phyloP scores from a whole-genome alignment of 352 stramenopile species.

The Aphanomyces cochlioides region DNA sequence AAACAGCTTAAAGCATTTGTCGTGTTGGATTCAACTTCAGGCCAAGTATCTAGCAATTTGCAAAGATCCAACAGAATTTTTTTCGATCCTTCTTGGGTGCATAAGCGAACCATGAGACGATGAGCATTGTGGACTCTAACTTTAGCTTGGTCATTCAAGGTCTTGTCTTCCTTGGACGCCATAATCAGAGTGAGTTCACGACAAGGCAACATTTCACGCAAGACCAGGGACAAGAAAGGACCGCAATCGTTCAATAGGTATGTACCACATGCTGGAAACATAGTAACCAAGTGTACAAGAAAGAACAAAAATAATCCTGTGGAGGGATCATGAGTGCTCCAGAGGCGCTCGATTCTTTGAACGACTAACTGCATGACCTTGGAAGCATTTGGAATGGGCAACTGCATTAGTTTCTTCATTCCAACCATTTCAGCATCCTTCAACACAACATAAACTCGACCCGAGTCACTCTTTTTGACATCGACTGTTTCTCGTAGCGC shows the following conservation, averaged over 20 bases:
- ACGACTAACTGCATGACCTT: conserved; percentile 37
- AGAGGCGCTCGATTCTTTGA: conserved; percentile 51
- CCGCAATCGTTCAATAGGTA: conserved; percentile 55
- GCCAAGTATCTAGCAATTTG: conserved; percentile 64
- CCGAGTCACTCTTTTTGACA: conserved; percentile 78
- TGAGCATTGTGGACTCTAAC: conserved; percentile 66
- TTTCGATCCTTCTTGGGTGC: conserved; percentile 73
- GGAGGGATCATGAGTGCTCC: conserved; percentile 46
- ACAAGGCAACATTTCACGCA: conserved; percentile 72
- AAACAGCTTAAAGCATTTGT: conserved; percentile 67
- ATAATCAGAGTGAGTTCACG: conserved; percentile 66
- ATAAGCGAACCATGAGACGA: conserved; percentile 59
- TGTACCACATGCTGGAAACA: conserved; percentile 58
- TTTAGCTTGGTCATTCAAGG: conserved; percentile 52
- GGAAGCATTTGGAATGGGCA: conserved; percentile 24
- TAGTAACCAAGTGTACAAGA: conserved; percentile 65
- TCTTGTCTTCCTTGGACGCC: conserved; percentile 38
- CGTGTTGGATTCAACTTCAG: conserved; percentile 29
- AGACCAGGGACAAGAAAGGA: conserved; percentile 48
- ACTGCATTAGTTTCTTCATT: conserved; percentile 5
- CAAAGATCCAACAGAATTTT: conserved; percentile 72
- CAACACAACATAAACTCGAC: conserved; percentile 68
- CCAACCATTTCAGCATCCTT: conserved; percentile 29
- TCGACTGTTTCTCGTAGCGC: conserved; percentile 62
- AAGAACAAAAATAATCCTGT: conserved; percentile 60